Evolutionary conservation across 2,329 filamentous ascomycete genomes (phyloP).

Genomic region (Emmonsiellopsis sp.): DNA sequence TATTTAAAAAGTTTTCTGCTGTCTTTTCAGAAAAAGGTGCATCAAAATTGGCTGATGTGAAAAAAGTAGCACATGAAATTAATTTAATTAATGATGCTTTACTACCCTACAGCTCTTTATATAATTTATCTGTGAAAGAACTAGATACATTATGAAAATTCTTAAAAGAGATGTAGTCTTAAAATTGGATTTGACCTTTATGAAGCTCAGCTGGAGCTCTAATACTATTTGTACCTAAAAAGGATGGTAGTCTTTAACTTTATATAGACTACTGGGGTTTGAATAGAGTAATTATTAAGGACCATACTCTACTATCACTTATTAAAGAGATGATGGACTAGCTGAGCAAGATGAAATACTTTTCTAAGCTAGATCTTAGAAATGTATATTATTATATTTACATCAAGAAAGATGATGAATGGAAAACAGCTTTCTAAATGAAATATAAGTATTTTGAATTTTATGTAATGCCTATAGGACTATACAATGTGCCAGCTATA

Average conservation of each 20-base stretch:
- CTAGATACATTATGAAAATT: background rate
- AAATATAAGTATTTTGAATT: constrained; percentile 1
- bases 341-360: constrained; percentile 12
- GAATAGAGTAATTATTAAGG: constrained; percentile 17
- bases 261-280: constrained; percentile 18
- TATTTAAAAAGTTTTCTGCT: too few relatives aligned
- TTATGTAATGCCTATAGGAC: constrained; percentile 13
- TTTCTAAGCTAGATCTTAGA: constrained; percentile 17
- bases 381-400: constrained; percentile 8
- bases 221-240: background rate
- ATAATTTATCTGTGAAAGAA: background rate
- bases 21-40: too few relatives aligned
- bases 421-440: too few relatives aligned
- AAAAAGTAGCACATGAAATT: too few relatives aligned
- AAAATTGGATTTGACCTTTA: background rate
- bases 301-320: constrained; percentile 17
- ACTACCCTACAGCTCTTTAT: background rate
- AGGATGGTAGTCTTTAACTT: constrained; percentile 10
- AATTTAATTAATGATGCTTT: accelerated
- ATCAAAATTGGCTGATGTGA: too few relatives aligned
- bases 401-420: background rate
- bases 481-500: constrained; percentile 10
- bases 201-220: background rate
- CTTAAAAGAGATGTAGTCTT: background rate
- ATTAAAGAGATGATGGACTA: constrained; percentile 15